Evolutionary conservation across 1,139 yeast species (phyloP), one percentile per base, ranked within the genome.

Genomic region (Suhomyces yuchorum): DNA sequence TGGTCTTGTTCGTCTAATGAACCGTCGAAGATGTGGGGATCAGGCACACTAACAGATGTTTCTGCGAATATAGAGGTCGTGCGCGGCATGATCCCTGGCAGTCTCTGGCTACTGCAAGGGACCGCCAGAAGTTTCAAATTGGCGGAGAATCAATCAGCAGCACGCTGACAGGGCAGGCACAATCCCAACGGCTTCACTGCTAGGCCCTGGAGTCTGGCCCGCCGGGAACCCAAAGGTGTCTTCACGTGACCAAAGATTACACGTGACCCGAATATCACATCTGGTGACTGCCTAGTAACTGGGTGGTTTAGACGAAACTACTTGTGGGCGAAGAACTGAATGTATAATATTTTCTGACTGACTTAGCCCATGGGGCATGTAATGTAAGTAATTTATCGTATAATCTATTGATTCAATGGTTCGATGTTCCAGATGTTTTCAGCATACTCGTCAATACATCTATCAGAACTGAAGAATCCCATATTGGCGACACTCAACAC

Each of bases 381-480:
- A 24, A 14, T 24, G 22, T 24, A 37, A 24, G 20, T 24, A 24
- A n/a, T 15, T 24, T 37, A 33, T 33, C 20, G 18, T 38, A 18
- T 11, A 19, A 17, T 20, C 49, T 60, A 64, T 46, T 66, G 67
- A 48, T 51, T 65, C 49, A 81, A 67, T 14, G 96, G 93, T 70
- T 89, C 96, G 54, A 90, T 81, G 62, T 90, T 87, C 97, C 97
- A 92, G 61, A 91, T 90, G 54, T 85, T 82, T 59, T 89, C 97
- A 30, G 97, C 96, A 59, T 91, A 91, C 66, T 92, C 97, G 58
- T 85, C 88, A 62, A 91, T 86, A 66, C 96, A 90, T 68, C 97
- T 80, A 68, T 91, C 97, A 55, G 93, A 84, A 51, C 89, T 81
- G 72, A 91, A 91, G 80, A 88, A 92, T 8, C 97, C 98, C 87